Base-by-base conservation (phyloP, 768 basidiomycete species). In the Leccinum uliginosum region DNA sequence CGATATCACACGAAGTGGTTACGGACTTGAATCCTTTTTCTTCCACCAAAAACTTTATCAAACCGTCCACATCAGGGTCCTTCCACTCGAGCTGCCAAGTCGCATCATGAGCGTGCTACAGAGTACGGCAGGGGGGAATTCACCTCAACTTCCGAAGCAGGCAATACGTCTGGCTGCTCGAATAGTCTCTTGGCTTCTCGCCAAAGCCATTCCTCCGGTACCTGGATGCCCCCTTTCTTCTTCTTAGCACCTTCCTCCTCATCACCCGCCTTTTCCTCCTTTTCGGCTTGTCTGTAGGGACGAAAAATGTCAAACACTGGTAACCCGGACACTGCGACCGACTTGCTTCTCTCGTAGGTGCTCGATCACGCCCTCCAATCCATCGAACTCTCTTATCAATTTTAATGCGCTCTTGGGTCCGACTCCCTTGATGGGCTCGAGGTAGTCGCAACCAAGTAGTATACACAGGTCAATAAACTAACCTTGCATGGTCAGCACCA, bases 151-250 rank as follows among this genome's bases (percentile, higher is more conserved):
- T 98, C 80, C 48, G 87, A 85, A 3, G 93, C 88, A 24, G 93
- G 89, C 8, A 84, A 76, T 21, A 99, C 96, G 58, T 97, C 93
- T 2, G 97, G 97, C 51, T 87, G 83, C 73, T 87, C 73, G 66
- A 99, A 99, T 24, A 99, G 67, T 69, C 86, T 81, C 74, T 94
- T 94, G 35, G 97, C 97, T 60, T 93, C 88, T 70, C 95, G 85
- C 91, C 92, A 98, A 49, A 92, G 92, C 96, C 96, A 99, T 57
- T 96, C 86, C 46, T 94, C 94, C 0, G 97, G 96, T 35, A 98
- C 80, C 19, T 80, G 76, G 50, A 94, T 76, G 1, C 85, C 85
- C 7, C 90, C 93, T 49, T 87, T 91, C 64, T 84, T 86, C 62
- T 71, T 71, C 68, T 67, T 73, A 21, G 65, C 69, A 9, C 76